Percentiles rank a stretch among this genome's conserved stretches.
phyloP scores from a whole-genome alignment of 768 basidiomycete genomes.

The Grammothele lineata region DNA sequence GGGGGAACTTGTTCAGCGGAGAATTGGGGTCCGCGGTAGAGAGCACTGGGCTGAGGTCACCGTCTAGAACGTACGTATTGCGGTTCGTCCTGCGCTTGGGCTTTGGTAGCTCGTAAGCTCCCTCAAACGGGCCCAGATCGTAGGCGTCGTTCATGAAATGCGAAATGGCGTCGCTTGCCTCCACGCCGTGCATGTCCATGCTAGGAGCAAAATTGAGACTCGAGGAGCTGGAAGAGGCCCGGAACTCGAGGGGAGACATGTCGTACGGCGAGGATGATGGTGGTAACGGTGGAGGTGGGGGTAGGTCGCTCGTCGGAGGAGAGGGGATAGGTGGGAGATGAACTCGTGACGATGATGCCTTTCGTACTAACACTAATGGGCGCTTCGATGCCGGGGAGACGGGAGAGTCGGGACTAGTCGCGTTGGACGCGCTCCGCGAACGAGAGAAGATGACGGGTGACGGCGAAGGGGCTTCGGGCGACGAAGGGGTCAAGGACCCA shows the following conservation, averaged over 20 bases:
- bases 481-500: constrained; percentile 15
- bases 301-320: constrained; percentile 23
- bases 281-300: constrained; percentile 18
- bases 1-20: constrained; percentile 14
- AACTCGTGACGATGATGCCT: constrained; percentile 21
- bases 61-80: constrained; percentile 10
- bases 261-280: constrained; percentile 9
- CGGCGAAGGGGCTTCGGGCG: constrained; percentile 13
- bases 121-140: constrained; percentile 10
- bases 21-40: neutral
- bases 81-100: constrained; percentile 7
- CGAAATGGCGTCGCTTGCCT: constrained; percentile 14
- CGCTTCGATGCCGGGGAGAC: constrained; percentile 13
- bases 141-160: constrained; percentile 20
- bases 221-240: constrained; percentile 22
- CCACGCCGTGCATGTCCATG: constrained; percentile 16
- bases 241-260: constrained; percentile 16
- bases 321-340: constrained; percentile 19
- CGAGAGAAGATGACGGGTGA: constrained; percentile 15
- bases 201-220: constrained; percentile 25
- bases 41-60: constrained; percentile 11
- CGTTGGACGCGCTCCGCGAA: constrained; percentile 10
- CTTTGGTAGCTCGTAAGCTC: neutral
- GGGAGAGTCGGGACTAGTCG: constrained; percentile 9
- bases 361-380: constrained; percentile 23